Evolutionary conservation across 768 basidiomycete species (phyloP).

Genomic region (Phylloporus rhodoxanthus): DNA sequence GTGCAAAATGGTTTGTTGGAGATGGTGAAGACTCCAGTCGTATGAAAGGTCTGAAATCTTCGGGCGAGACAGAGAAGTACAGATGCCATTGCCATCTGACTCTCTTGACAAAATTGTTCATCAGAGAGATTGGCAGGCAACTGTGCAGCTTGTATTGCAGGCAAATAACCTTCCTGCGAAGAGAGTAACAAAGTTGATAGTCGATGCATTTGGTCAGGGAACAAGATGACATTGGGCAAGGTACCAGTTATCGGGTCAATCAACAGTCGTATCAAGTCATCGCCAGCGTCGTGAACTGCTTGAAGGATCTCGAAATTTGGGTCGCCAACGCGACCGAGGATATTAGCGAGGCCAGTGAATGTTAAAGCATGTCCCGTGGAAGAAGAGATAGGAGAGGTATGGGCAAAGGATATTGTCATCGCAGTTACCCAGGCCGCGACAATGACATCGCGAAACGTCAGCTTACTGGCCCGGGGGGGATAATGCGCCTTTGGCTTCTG

Average conservation of each 20-base stretch:
- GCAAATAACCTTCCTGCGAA: slow-evolving; percentile 29
- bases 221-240: slow-evolving; percentile 38
- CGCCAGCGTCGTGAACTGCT: slow-evolving; percentile 31
- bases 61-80: slow-evolving; percentile 43
- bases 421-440: slow-evolving; percentile 35
- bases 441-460: slow-evolving; percentile 35
- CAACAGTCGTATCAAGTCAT: slow-evolving; percentile 30
- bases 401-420: slow-evolving; percentile 25
- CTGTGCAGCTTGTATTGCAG: slow-evolving; percentile 27
- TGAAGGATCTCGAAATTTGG: slow-evolving; percentile 34
- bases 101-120: slow-evolving; percentile 20
- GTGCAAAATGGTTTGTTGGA: slow-evolving; percentile 27
- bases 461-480: slow-evolving; percentile 14
- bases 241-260: slow-evolving; percentile 33
- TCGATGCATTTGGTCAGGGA: slow-evolving; percentile 36
- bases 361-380: slow-evolving; percentile 19
- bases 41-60: slow-evolving; percentile 33
- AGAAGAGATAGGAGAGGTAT: slow-evolving; percentile 17
- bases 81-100: slow-evolving; percentile 33
- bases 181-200: slow-evolving; percentile 36
- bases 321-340: slow-evolving; percentile 24
- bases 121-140: slow-evolving; percentile 23
- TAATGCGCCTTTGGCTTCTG: slow-evolving; percentile 23
- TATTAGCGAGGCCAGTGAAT: slow-evolving; percentile 17
- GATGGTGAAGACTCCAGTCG: slow-evolving; percentile 20